Evolutionary conservation across 305 asterid species (phyloP).

Genomic region (Withania somnifera): DNA sequence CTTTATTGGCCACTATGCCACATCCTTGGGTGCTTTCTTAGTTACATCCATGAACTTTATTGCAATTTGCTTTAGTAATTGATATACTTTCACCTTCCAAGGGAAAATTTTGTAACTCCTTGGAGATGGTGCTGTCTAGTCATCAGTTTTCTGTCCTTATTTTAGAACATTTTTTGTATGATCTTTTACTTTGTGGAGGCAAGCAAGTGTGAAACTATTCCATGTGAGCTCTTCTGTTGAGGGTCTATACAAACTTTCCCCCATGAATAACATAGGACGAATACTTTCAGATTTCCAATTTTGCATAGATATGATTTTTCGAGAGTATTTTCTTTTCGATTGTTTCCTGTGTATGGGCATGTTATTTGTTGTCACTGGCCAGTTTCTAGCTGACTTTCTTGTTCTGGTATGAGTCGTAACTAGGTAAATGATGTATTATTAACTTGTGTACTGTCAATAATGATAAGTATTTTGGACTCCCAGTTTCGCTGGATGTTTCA

Average conservation of each 20-base stretch:
- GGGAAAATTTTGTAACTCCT: neutral
- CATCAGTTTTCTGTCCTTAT: neutral
- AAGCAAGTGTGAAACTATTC: neutral
- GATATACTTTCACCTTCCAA: neutral
- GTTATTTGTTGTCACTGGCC: neutral
- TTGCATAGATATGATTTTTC: neutral
- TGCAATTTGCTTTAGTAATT: neutral
- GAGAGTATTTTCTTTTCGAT: neutral
- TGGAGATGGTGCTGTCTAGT: neutral
- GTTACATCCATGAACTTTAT: neutral
- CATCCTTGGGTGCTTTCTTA: neutral
- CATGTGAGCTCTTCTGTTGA: neutral
- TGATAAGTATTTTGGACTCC: neutral
- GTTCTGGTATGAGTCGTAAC: neutral
- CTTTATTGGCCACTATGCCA: neutral
- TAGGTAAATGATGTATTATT: neutral
- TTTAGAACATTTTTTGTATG: neutral
- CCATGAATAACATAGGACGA: neutral
- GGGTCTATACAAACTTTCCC: neutral
- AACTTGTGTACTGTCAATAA: neutral
- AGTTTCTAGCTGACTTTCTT: neutral
- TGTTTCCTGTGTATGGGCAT: neutral
- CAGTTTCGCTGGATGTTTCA: neutral
- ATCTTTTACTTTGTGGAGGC: neutral
- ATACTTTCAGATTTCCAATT: neutral